phyloP scores from a whole-genome alignment of 1,284 basidiomycete species.

The Sutorius eximius region DNA sequence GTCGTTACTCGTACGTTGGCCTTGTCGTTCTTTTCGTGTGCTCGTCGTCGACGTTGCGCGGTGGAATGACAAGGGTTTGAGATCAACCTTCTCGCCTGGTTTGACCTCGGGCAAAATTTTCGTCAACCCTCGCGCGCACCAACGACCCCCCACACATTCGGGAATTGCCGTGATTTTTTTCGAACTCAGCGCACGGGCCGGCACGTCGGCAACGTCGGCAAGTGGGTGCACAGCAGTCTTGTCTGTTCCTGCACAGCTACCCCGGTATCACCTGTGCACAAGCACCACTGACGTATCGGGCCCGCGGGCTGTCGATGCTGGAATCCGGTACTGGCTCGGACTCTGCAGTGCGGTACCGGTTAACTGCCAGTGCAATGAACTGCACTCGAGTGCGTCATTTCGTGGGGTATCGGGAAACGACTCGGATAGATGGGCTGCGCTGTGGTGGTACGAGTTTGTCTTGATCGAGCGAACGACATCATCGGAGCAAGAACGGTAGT shows the following conservation, averaged over 20 bases:
- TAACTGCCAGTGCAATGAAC: too few species aligned
- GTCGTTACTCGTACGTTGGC: slow-evolving; percentile 1
- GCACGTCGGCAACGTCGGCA: not conserved
- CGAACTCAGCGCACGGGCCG: slow-evolving; percentile 9
- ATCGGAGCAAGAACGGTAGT: not conserved
- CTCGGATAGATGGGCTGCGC: too few species aligned
- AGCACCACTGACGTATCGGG: too few species aligned
- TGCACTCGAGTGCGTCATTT: too few species aligned
- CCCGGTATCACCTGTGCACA: too few species aligned
- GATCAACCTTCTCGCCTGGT: not conserved
- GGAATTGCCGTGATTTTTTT: slow-evolving; percentile 8
- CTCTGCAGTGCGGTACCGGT: too few species aligned
- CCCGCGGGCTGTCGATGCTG: too few species aligned
- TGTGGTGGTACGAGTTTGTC: not conserved
- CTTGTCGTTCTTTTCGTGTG: not conserved
- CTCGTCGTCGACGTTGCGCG: slow-evolving; percentile 2
- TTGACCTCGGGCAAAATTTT: slow-evolving; percentile 4
- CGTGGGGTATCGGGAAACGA: too few species aligned
- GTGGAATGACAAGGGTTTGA: not conserved
- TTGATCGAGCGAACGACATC: not conserved
- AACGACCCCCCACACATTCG: not conserved
- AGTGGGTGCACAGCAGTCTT: not conserved
- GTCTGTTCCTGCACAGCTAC: too few species aligned
- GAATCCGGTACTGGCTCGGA: too few species aligned
- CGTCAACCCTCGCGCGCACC: slow-evolving; percentile 6